Percentiles rank a stretch among this genome's conserved stretches.
Evolutionary conservation across 768 basidiomycete genomes (phyloP).

Genomic region (Termitomyces sp.): DNA sequence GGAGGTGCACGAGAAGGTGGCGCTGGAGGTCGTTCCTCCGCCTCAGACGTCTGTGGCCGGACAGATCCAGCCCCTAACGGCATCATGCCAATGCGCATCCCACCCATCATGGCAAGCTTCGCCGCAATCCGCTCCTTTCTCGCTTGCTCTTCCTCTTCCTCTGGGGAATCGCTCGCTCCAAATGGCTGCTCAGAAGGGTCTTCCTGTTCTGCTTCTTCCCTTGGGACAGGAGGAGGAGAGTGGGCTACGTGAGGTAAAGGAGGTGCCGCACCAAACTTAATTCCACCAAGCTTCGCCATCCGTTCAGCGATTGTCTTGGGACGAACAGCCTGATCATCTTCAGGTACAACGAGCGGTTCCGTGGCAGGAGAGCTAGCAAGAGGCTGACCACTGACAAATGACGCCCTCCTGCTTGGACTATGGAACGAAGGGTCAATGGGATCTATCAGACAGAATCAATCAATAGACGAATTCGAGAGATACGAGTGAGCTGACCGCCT

Average conservation of each 20-base stretch:
- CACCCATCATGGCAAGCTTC: constrained; percentile 50
- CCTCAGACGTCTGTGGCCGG: constrained; percentile 25
- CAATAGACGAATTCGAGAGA: not conserved
- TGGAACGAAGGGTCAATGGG: constrained; percentile 66
- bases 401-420: constrained; percentile 39
- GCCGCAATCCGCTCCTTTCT: constrained; percentile 48
- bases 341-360: constrained; percentile 12
- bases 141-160: constrained; percentile 62
- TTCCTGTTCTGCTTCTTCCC: constrained; percentile 18
- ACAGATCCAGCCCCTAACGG: constrained; percentile 30
- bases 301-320: constrained; percentile 81
- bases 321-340: constrained; percentile 43
- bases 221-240: constrained; percentile 31
- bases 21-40: constrained; percentile 14
- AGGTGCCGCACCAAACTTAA: constrained; percentile 67
- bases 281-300: constrained; percentile 91
- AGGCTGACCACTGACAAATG: constrained; percentile 19
- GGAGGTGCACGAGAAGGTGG: constrained; percentile 14
- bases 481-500: constrained; percentile 39
- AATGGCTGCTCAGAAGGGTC: constrained; percentile 12
- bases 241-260: constrained; percentile 34
- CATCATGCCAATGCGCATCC: constrained; percentile 55
- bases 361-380: constrained; percentile 6
- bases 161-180: constrained; percentile 30
- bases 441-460: constrained; percentile 31